A percentile compares a stretch with the other conserved stretches of the same genome.
Conservation (phyloP, 73 alveolate species). For the Paramecium octaurelia region DNA sequence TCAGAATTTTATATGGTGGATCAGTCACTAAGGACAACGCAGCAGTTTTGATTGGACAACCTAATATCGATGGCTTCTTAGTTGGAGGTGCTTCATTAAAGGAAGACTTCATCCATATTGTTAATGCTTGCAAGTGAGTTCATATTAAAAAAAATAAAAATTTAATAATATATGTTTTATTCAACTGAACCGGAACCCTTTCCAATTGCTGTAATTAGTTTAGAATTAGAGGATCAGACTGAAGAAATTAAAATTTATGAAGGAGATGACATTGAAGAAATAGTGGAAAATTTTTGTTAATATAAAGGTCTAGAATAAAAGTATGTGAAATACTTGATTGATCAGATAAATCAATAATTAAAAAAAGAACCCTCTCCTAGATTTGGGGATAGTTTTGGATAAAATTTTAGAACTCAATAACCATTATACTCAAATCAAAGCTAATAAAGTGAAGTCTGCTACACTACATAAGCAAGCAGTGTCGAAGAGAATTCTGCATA, state of each 20-base stretch:
- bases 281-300: not conserved
- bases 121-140: conserved; percentile 11
- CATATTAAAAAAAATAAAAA: not conserved
- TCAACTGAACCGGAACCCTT: not conserved
- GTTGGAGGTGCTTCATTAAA: conserved; percentile 95
- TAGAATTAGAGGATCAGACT: not conserved
- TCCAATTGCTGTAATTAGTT: not conserved
- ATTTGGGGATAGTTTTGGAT: conserved; percentile 8
- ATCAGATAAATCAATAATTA: conserved; percentile 12
- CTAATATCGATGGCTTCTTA: conserved; percentile 92
- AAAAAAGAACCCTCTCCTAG: conserved; percentile 9
- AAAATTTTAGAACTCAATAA: not conserved
- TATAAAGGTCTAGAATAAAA: not conserved
- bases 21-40: conserved; percentile 82
- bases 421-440: not conserved
- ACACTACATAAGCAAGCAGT: conserved; percentile 14
- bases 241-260: not conserved
- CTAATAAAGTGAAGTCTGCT: not conserved
- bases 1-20: conserved; percentile 91
- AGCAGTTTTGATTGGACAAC: conserved; percentile 47
- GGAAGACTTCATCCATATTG: conserved; percentile 38
- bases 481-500: not conserved
- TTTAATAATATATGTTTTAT: not conserved
- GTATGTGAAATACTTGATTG: not conserved
- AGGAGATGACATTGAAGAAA: not conserved